Base-by-base conservation (phyloP, 352 stramenopile species). In the Phytophthora uliginosa region DNA sequence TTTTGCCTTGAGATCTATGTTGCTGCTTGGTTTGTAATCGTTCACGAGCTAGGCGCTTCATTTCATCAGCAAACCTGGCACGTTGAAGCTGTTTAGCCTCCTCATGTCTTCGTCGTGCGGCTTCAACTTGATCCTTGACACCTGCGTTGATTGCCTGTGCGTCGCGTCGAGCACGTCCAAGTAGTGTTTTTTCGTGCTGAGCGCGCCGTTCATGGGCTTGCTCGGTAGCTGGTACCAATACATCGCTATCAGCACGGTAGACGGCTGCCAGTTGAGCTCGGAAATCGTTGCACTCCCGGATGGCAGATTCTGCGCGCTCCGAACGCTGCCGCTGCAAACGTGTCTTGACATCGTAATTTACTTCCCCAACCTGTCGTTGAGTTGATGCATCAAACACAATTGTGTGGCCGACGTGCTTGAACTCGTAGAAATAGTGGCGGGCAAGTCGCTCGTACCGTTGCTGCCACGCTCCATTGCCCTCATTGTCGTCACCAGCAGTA, bases 341-440 rank as follows among this genome's bases (percentile, higher is more conserved):
- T 9, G 10, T 28, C 52, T 88, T 74, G 20, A 62, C 20, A 24
- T 31, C 12, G 20, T 18, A 0, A 54, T 65, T 64, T 58, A 62
- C 24, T 31, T 71, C 53, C 13, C 26, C 54, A 63, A 54, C 20
- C 20, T 66, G 47, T 17, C 15, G 22, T 13, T 74, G 34, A 56
- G 20, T 53, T 26, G 33, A 48, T 24, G 59, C 76, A 22, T 87
- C 70, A 8, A 86, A 86, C 31, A 77, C 42, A 1, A 80, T 70
- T 7, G 71, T 57, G 33, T 95, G 87, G 0, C 87, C 87, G 1
- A 89, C 4, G 70, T 90, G 70, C 67, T 88, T 90, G 58, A 93
- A 93, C 61, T 95, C 87, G 63, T 91, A 95, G 52, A 84, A 93
- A 56, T 88, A 91, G 33, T 90, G 70, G 1, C 78, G 81, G 48